A percentile compares a stretch with the other conserved stretches of the same genome.
phyloP scores from a whole-genome alignment of 805 yeast species.

The Kuraishia borneana region DNA sequence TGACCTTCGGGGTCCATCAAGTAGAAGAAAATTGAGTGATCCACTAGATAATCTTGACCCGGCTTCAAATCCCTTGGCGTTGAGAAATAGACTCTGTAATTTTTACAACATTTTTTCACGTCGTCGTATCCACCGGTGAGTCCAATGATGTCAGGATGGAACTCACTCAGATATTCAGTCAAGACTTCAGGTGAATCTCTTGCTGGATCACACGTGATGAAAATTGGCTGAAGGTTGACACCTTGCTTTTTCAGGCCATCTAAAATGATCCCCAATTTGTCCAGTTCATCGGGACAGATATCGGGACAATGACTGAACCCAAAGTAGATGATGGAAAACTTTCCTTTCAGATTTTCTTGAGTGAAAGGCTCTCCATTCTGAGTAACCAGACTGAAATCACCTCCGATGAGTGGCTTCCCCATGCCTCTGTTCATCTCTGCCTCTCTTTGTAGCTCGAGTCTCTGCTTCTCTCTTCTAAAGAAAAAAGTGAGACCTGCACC shows the following conservation, averaged over 20 bases:
- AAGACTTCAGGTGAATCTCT: slow-evolving; percentile 84
- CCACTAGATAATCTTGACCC: slow-evolving; percentile 94
- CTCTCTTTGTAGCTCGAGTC: slow-evolving; percentile 61
- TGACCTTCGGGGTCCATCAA: slow-evolving; percentile 98
- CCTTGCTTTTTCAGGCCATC: slow-evolving; percentile 46
- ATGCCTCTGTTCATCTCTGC: slow-evolving; percentile 80
- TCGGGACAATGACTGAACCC: slow-evolving; percentile 98
- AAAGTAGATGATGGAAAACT: slow-evolving; percentile 80
- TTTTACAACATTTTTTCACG: slow-evolving; percentile 76
- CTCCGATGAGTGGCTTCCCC: slow-evolving; percentile 92
- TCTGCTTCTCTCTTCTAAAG: slow-evolving; percentile 68
- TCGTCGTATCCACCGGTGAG: slow-evolving; percentile 86
- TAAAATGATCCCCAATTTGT: slow-evolving; percentile 70
- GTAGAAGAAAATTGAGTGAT: slow-evolving; percentile 94
- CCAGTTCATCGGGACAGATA: slow-evolving; percentile 96
- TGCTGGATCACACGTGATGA: slow-evolving; percentile 95
- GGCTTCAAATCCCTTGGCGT: slow-evolving; percentile 92
- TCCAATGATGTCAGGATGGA: slow-evolving; percentile 84
- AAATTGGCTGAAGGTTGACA: slow-evolving; percentile 69
- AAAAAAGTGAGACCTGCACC: slow-evolving; percentile 67
- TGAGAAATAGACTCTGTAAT: slow-evolving; percentile 91
- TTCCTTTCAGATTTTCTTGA: slow-evolving; percentile 62
- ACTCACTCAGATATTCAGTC: slow-evolving; percentile 74
- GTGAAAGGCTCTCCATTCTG: slow-evolving; percentile 66
- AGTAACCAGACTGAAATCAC: slow-evolving; percentile 70